Conservation (phyloP, 306 rosid genomes). For the Lathyrus oleraceus region DNA sequence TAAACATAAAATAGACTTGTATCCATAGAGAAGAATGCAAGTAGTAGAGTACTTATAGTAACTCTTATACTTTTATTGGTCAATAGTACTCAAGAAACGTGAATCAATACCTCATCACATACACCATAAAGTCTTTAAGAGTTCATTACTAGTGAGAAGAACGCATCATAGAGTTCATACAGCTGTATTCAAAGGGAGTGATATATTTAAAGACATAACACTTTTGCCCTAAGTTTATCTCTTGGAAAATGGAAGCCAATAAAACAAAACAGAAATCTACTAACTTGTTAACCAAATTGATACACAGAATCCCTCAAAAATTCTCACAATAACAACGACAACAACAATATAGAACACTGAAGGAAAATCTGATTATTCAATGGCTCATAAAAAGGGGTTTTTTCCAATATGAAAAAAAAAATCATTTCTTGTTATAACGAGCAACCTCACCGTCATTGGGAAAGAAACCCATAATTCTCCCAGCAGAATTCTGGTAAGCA, state of each 20-base stretch:
- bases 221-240: neutral
- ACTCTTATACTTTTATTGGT: neutral
- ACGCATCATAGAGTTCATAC: neutral
- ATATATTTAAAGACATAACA: slow-evolving; percentile 1
- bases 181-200: neutral
- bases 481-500: slow-evolving; percentile 91
- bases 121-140: neutral
- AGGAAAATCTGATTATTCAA: slow-evolving; percentile 33
- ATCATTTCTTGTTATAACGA: slow-evolving; percentile 67
- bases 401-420: neutral
- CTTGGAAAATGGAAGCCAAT: neutral
- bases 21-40: too few species aligned
- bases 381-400: neutral
- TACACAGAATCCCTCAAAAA: neutral
- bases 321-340: neutral
- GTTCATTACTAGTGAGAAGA: neutral
- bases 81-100: neutral
- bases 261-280: slow-evolving; percentile 16
- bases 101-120: neutral
- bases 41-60: neutral
- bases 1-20: too few species aligned
- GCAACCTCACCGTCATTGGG: slow-evolving; percentile 91
- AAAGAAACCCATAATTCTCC: slow-evolving; percentile 89
- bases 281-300: slow-evolving; percentile 12
- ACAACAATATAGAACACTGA: neutral